phyloP scores from a whole-genome alignment of 805 yeast species.

The Lipomyces anomalus region DNA sequence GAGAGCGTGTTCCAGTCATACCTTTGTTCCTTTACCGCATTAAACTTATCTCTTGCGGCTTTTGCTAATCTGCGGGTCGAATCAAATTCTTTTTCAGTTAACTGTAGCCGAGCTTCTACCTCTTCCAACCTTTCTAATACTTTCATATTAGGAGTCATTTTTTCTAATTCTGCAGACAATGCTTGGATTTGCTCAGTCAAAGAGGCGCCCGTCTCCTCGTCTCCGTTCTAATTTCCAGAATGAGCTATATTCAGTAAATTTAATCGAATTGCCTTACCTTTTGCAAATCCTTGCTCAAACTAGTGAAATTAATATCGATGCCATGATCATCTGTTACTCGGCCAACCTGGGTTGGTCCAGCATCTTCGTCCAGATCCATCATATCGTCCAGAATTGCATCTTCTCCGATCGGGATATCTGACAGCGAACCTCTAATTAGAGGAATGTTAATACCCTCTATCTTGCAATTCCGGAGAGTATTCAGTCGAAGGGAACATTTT shows the following conservation, averaged over 20 bases:
- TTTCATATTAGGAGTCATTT: constrained; percentile 71
- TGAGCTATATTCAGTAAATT: constrained; percentile 31
- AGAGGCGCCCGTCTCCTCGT: constrained; percentile 26
- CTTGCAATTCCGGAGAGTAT: constrained; percentile 64
- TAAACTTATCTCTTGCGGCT: constrained; percentile 49
- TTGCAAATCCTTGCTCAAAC: constrained; percentile 41
- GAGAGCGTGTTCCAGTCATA: constrained; percentile 17
- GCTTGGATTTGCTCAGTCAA: constrained; percentile 28
- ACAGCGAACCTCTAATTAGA: constrained; percentile 53
- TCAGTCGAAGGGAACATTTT: constrained; percentile 43
- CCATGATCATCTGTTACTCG: constrained; percentile 14
- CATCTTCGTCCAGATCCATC: constrained; percentile 31
- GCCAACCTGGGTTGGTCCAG: constrained; percentile 13
- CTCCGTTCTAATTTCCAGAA: constrained; percentile 13
- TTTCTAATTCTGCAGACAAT: constrained; percentile 29
- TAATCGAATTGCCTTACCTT: constrained; percentile 30
- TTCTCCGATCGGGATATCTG: constrained; percentile 55
- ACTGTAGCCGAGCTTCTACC: constrained; percentile 54
- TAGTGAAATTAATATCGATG: constrained; percentile 51
- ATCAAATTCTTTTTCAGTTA: constrained; percentile 59
- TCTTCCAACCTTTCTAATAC: constrained; percentile 72
- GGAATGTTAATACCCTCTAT: constrained; percentile 66
- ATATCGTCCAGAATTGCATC: constrained; percentile 33
- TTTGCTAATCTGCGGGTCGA: constrained; percentile 57
- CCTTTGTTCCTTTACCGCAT: constrained; percentile 54